These are phyloP conservation scores for Hygrocybe punicea DNA, from an alignment of 768 basidiomycete species.

Conservation along the genomic window DNA sequence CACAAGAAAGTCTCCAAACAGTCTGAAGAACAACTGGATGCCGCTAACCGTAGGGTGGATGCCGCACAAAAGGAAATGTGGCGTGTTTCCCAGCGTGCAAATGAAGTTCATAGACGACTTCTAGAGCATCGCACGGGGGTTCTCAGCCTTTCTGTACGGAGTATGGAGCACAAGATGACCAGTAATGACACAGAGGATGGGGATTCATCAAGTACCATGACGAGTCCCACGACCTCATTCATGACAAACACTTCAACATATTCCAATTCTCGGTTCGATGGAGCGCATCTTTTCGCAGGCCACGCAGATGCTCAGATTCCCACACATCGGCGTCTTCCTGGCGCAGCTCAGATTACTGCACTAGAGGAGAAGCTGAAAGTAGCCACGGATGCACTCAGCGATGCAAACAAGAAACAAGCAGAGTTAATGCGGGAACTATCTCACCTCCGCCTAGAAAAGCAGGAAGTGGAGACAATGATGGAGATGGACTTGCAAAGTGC, in stretches of 20 bases:
- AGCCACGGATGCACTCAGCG: conserved; percentile 54
- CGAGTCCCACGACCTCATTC: conserved; percentile 48
- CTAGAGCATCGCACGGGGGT: conserved; percentile 84
- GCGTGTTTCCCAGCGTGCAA: conserved; percentile 60
- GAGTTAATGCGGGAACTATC: conserved; percentile 62
- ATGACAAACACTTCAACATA: conserved; percentile 42
- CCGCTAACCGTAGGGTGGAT: conserved; percentile 71
- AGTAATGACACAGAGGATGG: conserved; percentile 26
- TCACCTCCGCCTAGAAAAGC: conserved; percentile 62
- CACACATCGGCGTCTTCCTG: conserved; percentile 39
- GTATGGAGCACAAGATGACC: conserved; percentile 56
- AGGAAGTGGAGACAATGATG: conserved; percentile 61
- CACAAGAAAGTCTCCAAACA: conserved; percentile 61
- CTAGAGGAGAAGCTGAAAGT: conserved; percentile 67
- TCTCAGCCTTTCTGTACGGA: conserved; percentile 65
- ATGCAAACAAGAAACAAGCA: conserved; percentile 58
- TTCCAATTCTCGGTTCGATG: conserved; percentile 63
- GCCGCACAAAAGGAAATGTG: conserved; percentile 67
- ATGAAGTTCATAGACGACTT: conserved; percentile 59
- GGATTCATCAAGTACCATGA: conserved; percentile 52
- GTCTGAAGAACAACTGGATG: conserved; percentile 66
- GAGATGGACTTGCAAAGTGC: conserved; percentile 63
- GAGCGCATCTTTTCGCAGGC: conserved; percentile 81
- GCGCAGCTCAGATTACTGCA: conserved; percentile 44
- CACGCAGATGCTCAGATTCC: conserved; percentile 68